Base-by-base conservation (phyloP, 202 grass and related monocot species). In the Panicum hallii region DNA sequence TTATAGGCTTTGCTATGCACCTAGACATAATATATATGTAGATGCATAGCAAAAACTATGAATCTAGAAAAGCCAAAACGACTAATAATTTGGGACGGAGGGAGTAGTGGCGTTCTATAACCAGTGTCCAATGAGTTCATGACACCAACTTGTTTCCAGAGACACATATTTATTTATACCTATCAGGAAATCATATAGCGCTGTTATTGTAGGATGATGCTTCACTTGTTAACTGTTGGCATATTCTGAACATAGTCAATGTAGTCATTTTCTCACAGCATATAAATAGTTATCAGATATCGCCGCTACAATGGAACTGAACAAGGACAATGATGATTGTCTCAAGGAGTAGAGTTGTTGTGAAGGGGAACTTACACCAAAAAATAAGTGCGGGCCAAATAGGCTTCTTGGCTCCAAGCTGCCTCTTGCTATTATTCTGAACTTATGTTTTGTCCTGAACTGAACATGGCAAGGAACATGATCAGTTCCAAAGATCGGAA, bases 261-360 rank as follows among this genome's bases (percentile, higher is more conserved):
- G 48, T 12, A 34, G 23, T 74, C 12, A 40, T 60, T 69, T 36
- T 84, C 40, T 74, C 6, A 17, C 16, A 23, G 20, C 44, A 22
- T 55, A 79, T 70, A 40, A 52, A 72, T 72, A 63, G 4, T 34
- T 66, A 57, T 47, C 30, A 79, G 57, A 85, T 78, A 56, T 53
- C 72, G 6, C 62, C 58, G 78, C 85, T 60, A 81, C 9, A 67
- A 23, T 56, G 26, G 42, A 78, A 65, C 43, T 72, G 66, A 54
- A 86, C n/a, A 50, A 72, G 70, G 54, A 36, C 63, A 87, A 85
- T 57, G 17, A n/a, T 75, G 52, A 14, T 64, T 83, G n/a, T 63
- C 9, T 63, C 13, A 68, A 56, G 63, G 14, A 82, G 45, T 48
- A 71, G 36, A 81, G 71, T 63, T 85, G 82, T 77, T 85, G 54